Evolutionary conservation across 176 grass and related monocot genomes (phyloP), one percentile per base, ranked within the genome.

Genomic region (Triticum dicoccoides): DNA sequence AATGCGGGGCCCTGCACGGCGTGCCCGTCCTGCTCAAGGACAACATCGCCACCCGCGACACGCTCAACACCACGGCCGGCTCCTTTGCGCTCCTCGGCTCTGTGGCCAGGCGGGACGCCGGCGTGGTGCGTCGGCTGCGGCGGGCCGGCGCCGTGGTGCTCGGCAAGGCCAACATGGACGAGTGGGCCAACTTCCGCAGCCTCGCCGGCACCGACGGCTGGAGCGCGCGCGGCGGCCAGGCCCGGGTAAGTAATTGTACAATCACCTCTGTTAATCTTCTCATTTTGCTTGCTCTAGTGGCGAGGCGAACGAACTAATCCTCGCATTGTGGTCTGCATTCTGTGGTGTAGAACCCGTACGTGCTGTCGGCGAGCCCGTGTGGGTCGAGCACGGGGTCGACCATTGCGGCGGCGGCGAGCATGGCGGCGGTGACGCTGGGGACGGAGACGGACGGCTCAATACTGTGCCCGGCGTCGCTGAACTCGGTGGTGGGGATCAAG

Each of bases 11-110:
- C 18, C 82, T 93, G 9, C 88, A 87, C 25, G 87, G 91, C 3
- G 65, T 93, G 6, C 88, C 87, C 18, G 63, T 93, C 3, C 79
- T 93, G 59, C 51, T 90, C 51, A 93, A 93, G 91, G 91, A 93
- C 74, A 78, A 67, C 39, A 93, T 93, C 61, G 84, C 71, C 11
- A 82, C 83, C 24, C 37, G 58, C 61, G 91, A 82, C 88, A 42
- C n/a, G 52, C 85, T 93, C 27, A 88, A 89, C 85, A 87, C 91
- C 4, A 93, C 84, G 9, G 77, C 81, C 15, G 85, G 91, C 9
- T 93, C 91, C 0, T 54, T 93, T 32, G 88, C 91, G 0, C 66
- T 93, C 17, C 84, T 93, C 21, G 85, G 91, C 4, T 87, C 91
- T 4, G n/a, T 24, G 14, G 49, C 52, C 12, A 12, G 18, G 30